Conservation (phyloP, 2,329 filamentous ascomycete species). For the Monilinia polystroma region DNA sequence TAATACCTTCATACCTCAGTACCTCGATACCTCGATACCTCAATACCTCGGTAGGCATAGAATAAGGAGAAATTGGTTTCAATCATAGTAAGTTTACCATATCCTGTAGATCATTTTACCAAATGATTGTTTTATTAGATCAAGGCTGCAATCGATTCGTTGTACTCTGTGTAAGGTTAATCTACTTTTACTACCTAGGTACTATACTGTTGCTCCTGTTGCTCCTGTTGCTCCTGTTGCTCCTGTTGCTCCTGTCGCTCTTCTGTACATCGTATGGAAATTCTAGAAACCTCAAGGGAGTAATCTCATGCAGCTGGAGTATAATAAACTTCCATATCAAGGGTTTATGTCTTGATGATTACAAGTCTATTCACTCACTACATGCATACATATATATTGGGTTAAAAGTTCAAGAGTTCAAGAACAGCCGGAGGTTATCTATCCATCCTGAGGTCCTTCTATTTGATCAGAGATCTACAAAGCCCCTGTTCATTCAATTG, state of each 20-base stretch:
- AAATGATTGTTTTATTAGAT: slow-evolving; percentile 9
- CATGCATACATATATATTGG: background rate
- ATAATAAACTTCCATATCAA: slow-evolving; percentile 4
- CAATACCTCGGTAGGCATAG: background rate
- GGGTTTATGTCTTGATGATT: slow-evolving; percentile 2
- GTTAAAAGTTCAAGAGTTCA: background rate
- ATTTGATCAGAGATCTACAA: slow-evolving; percentile 16
- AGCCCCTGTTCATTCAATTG: slow-evolving; percentile 7
- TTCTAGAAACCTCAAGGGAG: background rate
- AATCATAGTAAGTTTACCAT: too few species aligned
- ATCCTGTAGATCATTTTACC: background rate
- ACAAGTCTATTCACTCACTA: slow-evolving; percentile 4
- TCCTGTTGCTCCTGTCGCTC: too few species aligned
- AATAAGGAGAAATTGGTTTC: background rate
- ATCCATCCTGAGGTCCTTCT: background rate
- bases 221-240: too few species aligned
- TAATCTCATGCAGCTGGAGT: background rate
- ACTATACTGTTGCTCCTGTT: too few species aligned
- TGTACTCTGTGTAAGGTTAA: background rate
- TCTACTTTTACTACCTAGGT: too few species aligned
- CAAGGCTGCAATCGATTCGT: background rate
- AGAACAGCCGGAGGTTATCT: background rate
- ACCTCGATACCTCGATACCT: too few species aligned
- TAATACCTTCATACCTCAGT: too few species aligned
- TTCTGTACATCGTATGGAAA: too few species aligned